Evolutionary conservation across 2,329 filamentous ascomycete genomes (phyloP).

Genomic region (Pestalotiopsis sp.): DNA sequence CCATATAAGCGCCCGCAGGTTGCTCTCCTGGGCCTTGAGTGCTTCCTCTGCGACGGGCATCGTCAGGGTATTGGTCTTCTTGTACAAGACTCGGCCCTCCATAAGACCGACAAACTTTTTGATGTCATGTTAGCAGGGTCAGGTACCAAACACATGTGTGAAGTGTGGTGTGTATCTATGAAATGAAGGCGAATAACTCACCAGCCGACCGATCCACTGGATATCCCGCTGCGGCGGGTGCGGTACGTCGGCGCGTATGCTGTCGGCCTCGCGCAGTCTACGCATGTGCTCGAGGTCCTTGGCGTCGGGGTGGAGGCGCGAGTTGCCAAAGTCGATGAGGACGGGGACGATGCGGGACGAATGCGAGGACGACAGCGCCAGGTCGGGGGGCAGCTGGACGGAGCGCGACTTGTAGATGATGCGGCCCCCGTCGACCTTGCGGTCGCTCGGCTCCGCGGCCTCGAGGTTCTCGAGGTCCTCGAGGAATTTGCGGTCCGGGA

Average conservation of each 20-base stretch:
- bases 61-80: not conserved
- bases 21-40: not conserved
- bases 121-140: not conserved
- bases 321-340: conserved; percentile 12
- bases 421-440: conserved; percentile 1
- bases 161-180: not conserved
- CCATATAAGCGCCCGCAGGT: not conserved
- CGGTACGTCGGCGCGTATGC: not conserved
- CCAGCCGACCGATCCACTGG: not conserved
- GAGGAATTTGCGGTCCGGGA: not conserved
- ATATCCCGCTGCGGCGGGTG: not conserved
- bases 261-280: not conserved
- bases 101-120: not conserved
- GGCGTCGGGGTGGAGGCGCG: not conserved
- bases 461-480: conserved; percentile 7
- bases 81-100: not conserved
- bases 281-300: not conserved
- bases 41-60: not conserved
- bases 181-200: not conserved
- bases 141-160: not conserved
- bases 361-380: not conserved
- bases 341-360: conserved; percentile 1
- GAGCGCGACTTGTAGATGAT: conserved; percentile 6
- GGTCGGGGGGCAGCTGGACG: not conserved
- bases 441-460: not conserved